Conservation (phyloP, 441 rosid species). For the Raphanus hybrid region DNA sequence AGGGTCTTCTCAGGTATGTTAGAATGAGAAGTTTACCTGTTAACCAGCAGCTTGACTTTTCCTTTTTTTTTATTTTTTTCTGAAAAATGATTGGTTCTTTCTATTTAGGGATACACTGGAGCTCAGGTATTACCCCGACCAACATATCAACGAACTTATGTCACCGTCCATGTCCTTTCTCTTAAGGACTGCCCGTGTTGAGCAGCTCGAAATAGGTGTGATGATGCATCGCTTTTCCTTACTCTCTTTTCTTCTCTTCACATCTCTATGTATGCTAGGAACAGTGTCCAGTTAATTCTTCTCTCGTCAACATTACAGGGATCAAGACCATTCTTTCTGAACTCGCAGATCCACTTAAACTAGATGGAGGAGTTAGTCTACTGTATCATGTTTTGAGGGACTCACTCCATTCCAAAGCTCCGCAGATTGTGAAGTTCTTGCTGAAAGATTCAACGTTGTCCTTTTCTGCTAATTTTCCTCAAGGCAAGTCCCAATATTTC, state of each 20-base stretch:
- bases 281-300: conserved; percentile 16
- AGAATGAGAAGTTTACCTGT: no score
- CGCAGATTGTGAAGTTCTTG: conserved; percentile 51
- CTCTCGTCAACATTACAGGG: conserved; percentile 51
- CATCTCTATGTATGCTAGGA: background rate
- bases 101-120: conserved; percentile 56
- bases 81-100: background rate
- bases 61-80: no score
- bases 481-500: conserved; percentile 51
- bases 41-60: no score
- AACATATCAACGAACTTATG: conserved; percentile 62
- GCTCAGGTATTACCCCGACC: conserved; percentile 69
- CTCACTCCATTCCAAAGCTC: conserved; percentile 72
- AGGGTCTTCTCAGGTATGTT: conserved; percentile 56
- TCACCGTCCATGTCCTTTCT: conserved; percentile 68
- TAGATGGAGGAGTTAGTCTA: conserved; percentile 58
- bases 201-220: conserved; percentile 64
- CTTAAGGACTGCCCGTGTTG: conserved; percentile 69
- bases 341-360: conserved; percentile 47
- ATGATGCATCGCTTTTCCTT: conserved; percentile 14
- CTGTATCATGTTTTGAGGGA: conserved; percentile 65
- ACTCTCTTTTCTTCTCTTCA: background rate
- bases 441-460: conserved; percentile 51
- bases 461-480: conserved; percentile 50
- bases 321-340: conserved; percentile 63